A percentile compares a stretch with the other conserved stretches of the same genome.
phyloP scores from a whole-genome alignment of 805 yeast genomes.

The Wickerhamomyces pijperi region DNA sequence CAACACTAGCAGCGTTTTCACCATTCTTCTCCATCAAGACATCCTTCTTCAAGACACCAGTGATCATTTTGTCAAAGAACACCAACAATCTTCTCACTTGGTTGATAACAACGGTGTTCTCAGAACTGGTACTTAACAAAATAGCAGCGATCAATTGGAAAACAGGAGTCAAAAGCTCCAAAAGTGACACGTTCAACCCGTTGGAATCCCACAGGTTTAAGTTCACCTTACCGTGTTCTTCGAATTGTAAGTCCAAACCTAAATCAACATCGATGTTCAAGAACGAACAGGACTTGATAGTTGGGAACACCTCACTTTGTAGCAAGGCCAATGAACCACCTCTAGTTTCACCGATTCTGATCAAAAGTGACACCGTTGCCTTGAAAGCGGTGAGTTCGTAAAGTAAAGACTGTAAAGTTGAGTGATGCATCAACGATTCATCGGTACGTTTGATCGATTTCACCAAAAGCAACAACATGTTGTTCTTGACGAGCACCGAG shows the following conservation, averaged over 20 bases:
- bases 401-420: slow-evolving; percentile 41
- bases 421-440: slow-evolving; percentile 34
- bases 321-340: slow-evolving; percentile 68
- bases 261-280: slow-evolving; percentile 68
- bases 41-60: slow-evolving; percentile 55
- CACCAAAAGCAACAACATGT: slow-evolving; percentile 53
- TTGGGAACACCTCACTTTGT: slow-evolving; percentile 61
- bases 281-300: slow-evolving; percentile 44
- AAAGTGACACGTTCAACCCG: slow-evolving; percentile 33
- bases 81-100: slow-evolving; percentile 41
- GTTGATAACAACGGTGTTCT: slow-evolving; percentile 45
- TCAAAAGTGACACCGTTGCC: slow-evolving; percentile 55
- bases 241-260: slow-evolving; percentile 46
- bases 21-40: slow-evolving; percentile 22
- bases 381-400: slow-evolving; percentile 74
- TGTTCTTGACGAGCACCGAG: slow-evolving; percentile 50
- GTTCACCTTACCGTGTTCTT: slow-evolving; percentile 28
- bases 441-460: slow-evolving; percentile 63
- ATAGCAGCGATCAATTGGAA: slow-evolving; percentile 64
- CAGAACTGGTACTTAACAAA: slow-evolving; percentile 66
- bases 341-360: slow-evolving; percentile 66
- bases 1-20: slow-evolving; percentile 18
- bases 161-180: slow-evolving; percentile 60
- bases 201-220: slow-evolving; percentile 41
- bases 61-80: slow-evolving; percentile 42